phyloP scores from a whole-genome alignment of 331 rosid species.

The Quercus lobata region DNA sequence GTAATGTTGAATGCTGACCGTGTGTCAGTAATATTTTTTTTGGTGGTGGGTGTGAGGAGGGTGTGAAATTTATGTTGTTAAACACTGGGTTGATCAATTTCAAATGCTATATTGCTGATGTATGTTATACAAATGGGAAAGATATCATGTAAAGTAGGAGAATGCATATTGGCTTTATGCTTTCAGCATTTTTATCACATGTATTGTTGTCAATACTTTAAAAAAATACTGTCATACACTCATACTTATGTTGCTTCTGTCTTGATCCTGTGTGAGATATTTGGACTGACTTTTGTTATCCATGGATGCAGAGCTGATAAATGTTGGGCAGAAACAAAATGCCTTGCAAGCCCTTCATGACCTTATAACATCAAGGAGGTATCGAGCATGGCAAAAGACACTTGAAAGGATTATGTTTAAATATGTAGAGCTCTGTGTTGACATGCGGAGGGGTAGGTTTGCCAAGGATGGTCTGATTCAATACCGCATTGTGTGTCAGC shows the following conservation, averaged over 20 bases:
- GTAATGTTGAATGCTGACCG: not conserved
- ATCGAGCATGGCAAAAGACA: conserved; percentile 94
- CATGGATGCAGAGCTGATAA: conserved; percentile 64
- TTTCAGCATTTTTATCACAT: not conserved
- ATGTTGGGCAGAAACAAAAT: conserved; percentile 95
- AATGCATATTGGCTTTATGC: not conserved
- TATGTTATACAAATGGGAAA: not conserved
- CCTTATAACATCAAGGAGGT: conserved; percentile 82
- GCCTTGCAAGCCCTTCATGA: conserved; percentile 88
- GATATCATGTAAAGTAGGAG: not conserved
- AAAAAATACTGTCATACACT: not conserved
- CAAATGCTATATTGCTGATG: not conserved
- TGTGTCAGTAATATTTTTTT: not conserved
- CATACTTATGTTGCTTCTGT: not conserved
- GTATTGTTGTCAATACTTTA: not conserved
- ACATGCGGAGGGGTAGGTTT: conserved; percentile 74
- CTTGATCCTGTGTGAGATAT: not conserved
- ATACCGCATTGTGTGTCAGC: conserved; percentile 84
- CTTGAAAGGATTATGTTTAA: conserved; percentile 85
- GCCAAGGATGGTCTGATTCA: conserved; percentile 96
- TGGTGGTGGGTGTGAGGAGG: not conserved
- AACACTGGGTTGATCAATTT: not conserved
- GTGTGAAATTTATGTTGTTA: not conserved
- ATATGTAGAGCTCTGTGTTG: conserved; percentile 90
- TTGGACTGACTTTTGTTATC: not conserved